These are phyloP conservation scores for Aphanomyces invadans DNA, from an alignment of 352 stramenopile genomes.

Conservation along the genomic window DNA sequence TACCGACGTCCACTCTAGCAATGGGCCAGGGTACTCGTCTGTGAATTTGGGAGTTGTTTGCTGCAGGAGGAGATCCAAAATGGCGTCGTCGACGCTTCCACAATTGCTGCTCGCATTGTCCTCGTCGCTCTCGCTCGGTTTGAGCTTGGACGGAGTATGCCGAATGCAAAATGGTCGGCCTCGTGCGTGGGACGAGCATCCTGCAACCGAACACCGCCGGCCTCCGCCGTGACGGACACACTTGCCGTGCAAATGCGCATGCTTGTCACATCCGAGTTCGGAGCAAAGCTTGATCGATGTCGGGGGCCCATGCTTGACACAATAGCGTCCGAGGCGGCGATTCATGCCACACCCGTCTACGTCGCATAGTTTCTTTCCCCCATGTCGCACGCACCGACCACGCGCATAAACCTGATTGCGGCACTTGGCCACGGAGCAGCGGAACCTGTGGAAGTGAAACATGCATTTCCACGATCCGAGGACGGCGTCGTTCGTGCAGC, in stretches of 20 bases:
- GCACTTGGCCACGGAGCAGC: neutral
- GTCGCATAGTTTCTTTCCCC: neutral
- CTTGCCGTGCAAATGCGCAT: neutral
- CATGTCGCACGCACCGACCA: constrained; percentile 7
- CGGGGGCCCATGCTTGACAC: neutral
- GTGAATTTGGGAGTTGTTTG: too few species aligned
- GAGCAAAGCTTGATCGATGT: neutral
- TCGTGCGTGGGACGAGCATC: constrained; percentile 5
- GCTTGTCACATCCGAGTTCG: neutral
- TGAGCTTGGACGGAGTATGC: neutral
- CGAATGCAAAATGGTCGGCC: constrained; percentile 10
- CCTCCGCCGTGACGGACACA: constrained; percentile 20
- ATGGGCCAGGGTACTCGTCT: too few species aligned
- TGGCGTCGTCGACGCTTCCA: neutral
- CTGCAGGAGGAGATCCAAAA: neutral
- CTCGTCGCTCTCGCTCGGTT: neutral
- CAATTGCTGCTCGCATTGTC: neutral
- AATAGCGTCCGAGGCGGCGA: constrained; percentile 1
- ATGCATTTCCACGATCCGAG: constrained; percentile 1
- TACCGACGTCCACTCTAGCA: too few species aligned
- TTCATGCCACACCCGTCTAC: neutral
- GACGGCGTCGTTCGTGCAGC: constrained; percentile 2
- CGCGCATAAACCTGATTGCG: constrained; percentile 20
- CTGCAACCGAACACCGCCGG: neutral
- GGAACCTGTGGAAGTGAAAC: constrained; percentile 1